phyloP scores from a whole-genome alignment of 2,329 filamentous ascomycete genomes.

The Claviceps africana region DNA sequence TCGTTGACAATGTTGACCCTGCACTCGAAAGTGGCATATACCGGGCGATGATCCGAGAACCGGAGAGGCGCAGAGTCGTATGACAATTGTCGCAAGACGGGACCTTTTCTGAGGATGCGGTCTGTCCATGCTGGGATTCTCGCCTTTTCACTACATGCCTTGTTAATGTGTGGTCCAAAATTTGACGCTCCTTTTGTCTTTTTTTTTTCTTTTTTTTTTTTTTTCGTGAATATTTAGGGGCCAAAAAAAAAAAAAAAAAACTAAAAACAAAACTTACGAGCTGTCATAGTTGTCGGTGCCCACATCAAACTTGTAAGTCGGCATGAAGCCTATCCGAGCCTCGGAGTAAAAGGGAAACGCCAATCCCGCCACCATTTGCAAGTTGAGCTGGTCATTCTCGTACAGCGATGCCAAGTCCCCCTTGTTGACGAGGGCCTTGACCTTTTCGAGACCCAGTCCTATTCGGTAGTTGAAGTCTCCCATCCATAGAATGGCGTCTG shows the following conservation, averaged over 20 bases:
- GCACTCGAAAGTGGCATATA: constrained; percentile 81
- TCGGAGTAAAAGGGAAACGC: constrained; percentile 90
- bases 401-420: constrained; percentile 67
- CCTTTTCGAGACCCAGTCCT: constrained; percentile 64
- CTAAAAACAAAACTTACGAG: constrained; percentile 42
- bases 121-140: constrained; percentile 97
- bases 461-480: constrained; percentile 99
- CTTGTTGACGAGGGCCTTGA: constrained; percentile 57
- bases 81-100: constrained; percentile 65
- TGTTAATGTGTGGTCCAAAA: not conserved
- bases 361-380: constrained; percentile 89
- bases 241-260: no score
- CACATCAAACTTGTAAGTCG: constrained; percentile 92
- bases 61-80: constrained; percentile 72
- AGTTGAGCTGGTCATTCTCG: constrained; percentile 86
- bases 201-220: not conserved
- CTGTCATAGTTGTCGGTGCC: constrained; percentile 83
- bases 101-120: constrained; percentile 74
- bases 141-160: constrained; percentile 58
- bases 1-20: constrained; percentile 72
- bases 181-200: no score
- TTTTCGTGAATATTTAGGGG: no score
- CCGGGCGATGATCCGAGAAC: constrained; percentile 93
- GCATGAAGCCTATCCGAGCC: constrained; percentile 71
- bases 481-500: constrained; percentile 74